phyloP scores from a whole-genome alignment of 129 eudicot species.

The Escallonia herrerae region DNA sequence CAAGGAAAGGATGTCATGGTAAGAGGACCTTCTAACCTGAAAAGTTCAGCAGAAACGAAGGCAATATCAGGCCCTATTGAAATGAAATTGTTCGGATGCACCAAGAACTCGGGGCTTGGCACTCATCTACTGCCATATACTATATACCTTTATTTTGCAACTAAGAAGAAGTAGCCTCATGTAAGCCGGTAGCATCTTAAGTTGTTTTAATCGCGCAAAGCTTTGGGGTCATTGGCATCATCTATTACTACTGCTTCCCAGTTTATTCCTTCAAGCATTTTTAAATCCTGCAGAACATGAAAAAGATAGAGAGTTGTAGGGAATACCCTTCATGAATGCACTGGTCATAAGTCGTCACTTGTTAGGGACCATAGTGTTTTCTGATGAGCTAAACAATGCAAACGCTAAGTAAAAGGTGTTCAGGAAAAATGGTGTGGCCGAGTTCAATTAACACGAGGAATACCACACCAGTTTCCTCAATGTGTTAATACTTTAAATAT shows the following conservation, averaged over 20 bases:
- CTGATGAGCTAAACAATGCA: no score
- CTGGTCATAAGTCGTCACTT: no score
- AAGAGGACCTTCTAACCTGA: conserved; percentile 26
- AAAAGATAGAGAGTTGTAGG: no score
- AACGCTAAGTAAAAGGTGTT: no score
- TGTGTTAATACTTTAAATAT: no score
- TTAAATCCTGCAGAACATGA: conserved; percentile 27
- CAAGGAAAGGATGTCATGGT: conserved; percentile 24
- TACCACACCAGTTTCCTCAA: background rate
- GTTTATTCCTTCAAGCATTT: conserved; percentile 22
- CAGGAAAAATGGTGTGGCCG: no score
- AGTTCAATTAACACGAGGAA: no score
- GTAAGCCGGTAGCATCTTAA: conserved; percentile 25
- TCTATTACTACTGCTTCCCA: conserved; percentile 39
- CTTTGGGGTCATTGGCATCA: conserved; percentile 27
- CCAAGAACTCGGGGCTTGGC: background rate
- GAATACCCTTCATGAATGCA: no score
- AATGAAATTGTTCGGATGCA: no score
- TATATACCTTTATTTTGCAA: conserved; percentile 24
- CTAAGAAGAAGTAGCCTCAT: conserved; percentile 32
- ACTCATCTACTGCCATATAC: no score
- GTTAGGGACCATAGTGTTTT: no score
- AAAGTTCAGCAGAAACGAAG: conserved; percentile 4
- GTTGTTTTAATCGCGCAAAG: conserved; percentile 8
- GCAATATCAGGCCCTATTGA: background rate